Percentiles rank a stretch among this genome's conserved stretches.
Conservation (phyloP, 2,329 filamentous ascomycete genomes). For the Fusarium papillatum region DNA sequence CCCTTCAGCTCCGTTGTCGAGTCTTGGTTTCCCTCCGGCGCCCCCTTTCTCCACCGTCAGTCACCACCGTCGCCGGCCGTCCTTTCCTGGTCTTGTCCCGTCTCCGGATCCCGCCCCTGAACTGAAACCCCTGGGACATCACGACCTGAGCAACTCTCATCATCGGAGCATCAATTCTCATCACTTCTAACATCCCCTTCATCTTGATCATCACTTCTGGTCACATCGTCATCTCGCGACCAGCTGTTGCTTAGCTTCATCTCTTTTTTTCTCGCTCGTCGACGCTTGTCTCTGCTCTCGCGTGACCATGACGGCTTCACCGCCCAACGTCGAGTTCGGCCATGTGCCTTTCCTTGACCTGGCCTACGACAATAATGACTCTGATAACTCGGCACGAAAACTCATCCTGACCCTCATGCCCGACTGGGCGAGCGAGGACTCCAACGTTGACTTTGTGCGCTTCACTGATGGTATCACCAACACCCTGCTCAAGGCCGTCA, state of each 20-base stretch:
- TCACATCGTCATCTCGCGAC: slow-evolving; percentile 12
- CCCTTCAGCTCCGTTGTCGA: slow-evolving; percentile 5
- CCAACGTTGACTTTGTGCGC: slow-evolving; percentile 85
- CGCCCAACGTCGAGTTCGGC: slow-evolving; percentile 51
- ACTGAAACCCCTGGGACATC: slow-evolving; percentile 32
- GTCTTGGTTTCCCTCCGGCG: slow-evolving; percentile 30
- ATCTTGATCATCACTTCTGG: slow-evolving; percentile 9
- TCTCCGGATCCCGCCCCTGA: slow-evolving; percentile 39
- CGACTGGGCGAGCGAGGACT: slow-evolving; percentile 82
- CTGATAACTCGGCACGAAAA: slow-evolving; percentile 82
- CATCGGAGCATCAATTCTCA: slow-evolving; percentile 7
- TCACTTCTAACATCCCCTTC: not conserved
- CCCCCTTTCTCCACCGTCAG: slow-evolving; percentile 37
- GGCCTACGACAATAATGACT: slow-evolving; percentile 82
- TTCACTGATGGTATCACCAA: slow-evolving; percentile 99
- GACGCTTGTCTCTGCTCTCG: slow-evolving; percentile 17
- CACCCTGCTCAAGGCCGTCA: slow-evolving; percentile 85
- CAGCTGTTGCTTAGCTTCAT: slow-evolving; percentile 12
- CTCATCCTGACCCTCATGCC: slow-evolving; percentile 86
- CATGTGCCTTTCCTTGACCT: slow-evolving; percentile 78
- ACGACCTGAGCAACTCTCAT: slow-evolving; percentile 21
- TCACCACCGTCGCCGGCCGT: slow-evolving; percentile 39
- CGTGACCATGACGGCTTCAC: slow-evolving; percentile 51
- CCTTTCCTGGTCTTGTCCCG: slow-evolving; percentile 13
- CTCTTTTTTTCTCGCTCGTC: slow-evolving; percentile 22